Conservation (phyloP, 129 eudicot genomes). For the Artemisia annua region DNA sequence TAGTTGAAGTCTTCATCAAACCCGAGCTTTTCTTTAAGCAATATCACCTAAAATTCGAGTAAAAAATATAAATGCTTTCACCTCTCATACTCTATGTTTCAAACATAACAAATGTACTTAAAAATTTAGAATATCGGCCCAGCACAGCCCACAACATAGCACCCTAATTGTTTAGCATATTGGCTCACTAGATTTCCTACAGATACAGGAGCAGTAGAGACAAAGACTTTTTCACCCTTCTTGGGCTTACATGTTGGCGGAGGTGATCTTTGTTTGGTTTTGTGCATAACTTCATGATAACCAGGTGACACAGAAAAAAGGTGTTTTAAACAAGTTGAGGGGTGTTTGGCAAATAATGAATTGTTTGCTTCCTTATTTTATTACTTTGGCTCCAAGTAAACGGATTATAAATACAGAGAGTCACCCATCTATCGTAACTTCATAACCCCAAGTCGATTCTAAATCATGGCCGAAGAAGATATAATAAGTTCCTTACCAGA, state of each 20-base stretch:
- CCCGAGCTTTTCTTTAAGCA: constrained; percentile 72
- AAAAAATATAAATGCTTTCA: not conserved
- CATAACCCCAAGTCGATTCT: too few species aligned
- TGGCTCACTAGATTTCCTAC: constrained; percentile 86
- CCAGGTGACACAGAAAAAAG: too few species aligned
- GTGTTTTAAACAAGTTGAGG: too few species aligned
- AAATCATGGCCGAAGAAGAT: too few species aligned
- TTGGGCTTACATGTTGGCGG: constrained; percentile 77
- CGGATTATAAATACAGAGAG: too few species aligned
- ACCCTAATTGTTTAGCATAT: constrained; percentile 69
- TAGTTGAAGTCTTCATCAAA: constrained; percentile 94
- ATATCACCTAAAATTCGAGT: constrained; percentile 43
- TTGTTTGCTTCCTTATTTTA: too few species aligned
- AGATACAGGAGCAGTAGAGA: constrained; percentile 85
- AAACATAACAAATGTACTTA: not conserved
- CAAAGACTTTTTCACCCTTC: constrained; percentile 73
- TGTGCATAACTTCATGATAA: too few species aligned
- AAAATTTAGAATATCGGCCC: constrained; percentile 33
- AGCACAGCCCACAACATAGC: constrained; percentile 91
- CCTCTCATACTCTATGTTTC: not conserved
- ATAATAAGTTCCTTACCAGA: too few species aligned
- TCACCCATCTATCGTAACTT: too few species aligned
- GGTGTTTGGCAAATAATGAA: too few species aligned
- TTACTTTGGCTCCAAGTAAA: too few species aligned
- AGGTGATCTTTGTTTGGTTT: too few species aligned